A percentile compares a stretch with the other conserved stretches of the same genome.
phyloP scores from a whole-genome alignment of 2,329 filamentous ascomycete species.

The Colletotrichum siamense region DNA sequence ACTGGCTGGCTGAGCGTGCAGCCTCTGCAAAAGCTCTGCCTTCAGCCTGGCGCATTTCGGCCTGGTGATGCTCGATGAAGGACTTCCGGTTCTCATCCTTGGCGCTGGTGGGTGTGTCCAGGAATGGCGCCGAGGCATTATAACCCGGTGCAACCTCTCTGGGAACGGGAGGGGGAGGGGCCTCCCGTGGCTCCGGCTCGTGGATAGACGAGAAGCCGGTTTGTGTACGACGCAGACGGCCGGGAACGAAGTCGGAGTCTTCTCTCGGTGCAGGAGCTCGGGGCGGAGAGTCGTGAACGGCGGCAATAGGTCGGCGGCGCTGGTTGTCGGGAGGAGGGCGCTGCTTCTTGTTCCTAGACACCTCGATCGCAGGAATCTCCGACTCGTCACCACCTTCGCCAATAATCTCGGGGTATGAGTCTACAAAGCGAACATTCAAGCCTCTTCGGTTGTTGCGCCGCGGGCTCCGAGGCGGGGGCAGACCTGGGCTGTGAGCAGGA shows the following conservation, averaged over 20 bases:
- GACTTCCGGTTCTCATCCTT: constrained; percentile 61
- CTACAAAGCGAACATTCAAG: constrained; percentile 75
- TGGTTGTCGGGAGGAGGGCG: constrained; percentile 35
- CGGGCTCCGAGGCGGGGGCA: constrained; percentile 39
- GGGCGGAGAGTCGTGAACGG: constrained; percentile 30
- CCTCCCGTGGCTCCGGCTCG: neutral
- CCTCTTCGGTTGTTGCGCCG: constrained; percentile 66
- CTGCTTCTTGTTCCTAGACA: constrained; percentile 62
- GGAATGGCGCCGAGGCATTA: constrained; percentile 43
- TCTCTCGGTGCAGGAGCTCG: constrained; percentile 27
- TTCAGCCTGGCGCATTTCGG: constrained; percentile 66
- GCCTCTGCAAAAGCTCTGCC: constrained; percentile 64
- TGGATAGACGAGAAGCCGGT: constrained; percentile 55
- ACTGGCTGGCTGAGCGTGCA: constrained; percentile 34
- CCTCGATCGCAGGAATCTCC: constrained; percentile 72
- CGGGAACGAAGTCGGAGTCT: constrained; percentile 56
- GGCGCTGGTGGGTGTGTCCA: constrained; percentile 42
- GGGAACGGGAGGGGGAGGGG: constrained; percentile 12
- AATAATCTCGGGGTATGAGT: constrained; percentile 79
- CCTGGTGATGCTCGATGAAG: constrained; percentile 63
- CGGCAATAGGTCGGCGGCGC: constrained; percentile 27
- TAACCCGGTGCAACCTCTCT: constrained; percentile 34
- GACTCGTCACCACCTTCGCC: constrained; percentile 92
- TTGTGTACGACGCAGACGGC: constrained; percentile 60
- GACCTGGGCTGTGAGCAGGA: constrained; percentile 23